A percentile compares a stretch with the other conserved stretches of the same genome.
Evolutionary conservation across 441 rosid species (phyloP).

Genomic region (Biscutella laevigata): DNA sequence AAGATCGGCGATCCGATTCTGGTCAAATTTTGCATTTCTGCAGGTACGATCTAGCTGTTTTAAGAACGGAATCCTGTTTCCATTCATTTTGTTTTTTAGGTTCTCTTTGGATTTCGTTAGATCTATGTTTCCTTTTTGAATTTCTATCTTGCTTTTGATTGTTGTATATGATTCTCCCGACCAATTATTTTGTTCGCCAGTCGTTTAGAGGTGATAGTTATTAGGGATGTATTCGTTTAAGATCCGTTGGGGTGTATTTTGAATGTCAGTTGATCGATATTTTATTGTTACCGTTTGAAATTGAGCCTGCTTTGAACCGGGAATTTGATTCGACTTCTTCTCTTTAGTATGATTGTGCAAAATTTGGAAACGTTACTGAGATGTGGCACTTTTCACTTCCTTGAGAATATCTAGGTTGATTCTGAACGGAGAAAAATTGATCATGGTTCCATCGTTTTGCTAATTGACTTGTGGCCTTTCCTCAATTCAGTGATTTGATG

Average conservation of each 20-base stretch:
- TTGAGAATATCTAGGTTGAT: not conserved
- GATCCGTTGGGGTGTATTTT: conserved; percentile 5
- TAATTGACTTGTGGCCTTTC: conserved; percentile 1
- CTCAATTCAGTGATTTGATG: not conserved
- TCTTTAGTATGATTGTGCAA: not conserved
- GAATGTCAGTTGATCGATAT: conserved; percentile 1
- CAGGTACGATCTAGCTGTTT: conserved; percentile 22
- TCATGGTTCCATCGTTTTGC: not conserved
- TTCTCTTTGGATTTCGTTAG: conserved; percentile 7
- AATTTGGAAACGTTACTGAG: not conserved
- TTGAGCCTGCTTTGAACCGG: not conserved
- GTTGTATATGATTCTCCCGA: conserved; percentile 1
- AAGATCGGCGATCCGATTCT: conserved; percentile 22
- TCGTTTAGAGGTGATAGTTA: too few species aligned
- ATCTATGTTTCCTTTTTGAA: conserved; percentile 13
- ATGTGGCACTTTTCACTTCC: not conserved
- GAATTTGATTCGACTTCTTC: not conserved
- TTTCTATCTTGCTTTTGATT: not conserved
- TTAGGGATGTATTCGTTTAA: not conserved
- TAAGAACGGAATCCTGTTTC: conserved; percentile 21
- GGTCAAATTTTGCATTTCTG: conserved; percentile 2
- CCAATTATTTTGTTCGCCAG: not conserved
- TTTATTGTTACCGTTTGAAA: conserved; percentile 7
- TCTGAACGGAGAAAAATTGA: not conserved
- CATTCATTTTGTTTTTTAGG: not conserved